A percentile compares a stretch with the other conserved stretches of the same genome.
These are phyloP conservation scores for Ophiostoma piceae DNA, from an alignment of 2,329 filamentous ascomycete genomes.

Conservation along the genomic window DNA sequence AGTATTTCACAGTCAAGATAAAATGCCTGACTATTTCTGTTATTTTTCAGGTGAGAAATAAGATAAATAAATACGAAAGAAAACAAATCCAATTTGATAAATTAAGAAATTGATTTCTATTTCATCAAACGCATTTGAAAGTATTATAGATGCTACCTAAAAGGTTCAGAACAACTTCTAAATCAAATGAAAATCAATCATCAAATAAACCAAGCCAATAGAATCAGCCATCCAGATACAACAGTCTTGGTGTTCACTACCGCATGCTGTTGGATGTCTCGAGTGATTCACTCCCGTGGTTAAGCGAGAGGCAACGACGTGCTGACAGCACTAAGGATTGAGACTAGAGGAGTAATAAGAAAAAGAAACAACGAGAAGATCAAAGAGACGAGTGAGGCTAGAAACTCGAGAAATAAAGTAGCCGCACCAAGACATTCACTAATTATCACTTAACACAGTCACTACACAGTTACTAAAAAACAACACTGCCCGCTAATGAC, in stretches of 20 bases:
- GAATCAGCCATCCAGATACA: not conserved
- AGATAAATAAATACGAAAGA: too few relatives aligned
- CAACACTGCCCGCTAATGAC: not conserved
- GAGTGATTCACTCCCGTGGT: not conserved
- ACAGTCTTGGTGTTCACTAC: not conserved
- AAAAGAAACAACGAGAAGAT: not conserved
- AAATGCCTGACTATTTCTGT: too few relatives aligned
- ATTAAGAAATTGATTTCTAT: too few relatives aligned
- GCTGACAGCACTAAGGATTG: not conserved
- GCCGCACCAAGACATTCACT: too few relatives aligned
- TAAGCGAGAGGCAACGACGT: not conserved
- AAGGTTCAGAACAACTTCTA: too few relatives aligned
- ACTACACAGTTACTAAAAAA: not conserved
- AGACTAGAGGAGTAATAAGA: not conserved
- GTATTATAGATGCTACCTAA: too few relatives aligned
- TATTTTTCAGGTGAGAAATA: too few relatives aligned
- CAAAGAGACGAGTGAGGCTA: not conserved
- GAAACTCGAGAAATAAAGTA: not conserved
- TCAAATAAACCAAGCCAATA: not conserved
- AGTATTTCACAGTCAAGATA: too few relatives aligned
- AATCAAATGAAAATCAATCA: too few relatives aligned
- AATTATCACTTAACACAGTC: not conserved
- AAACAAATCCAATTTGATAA: too few relatives aligned
- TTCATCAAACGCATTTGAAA: too few relatives aligned
- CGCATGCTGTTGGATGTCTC: not conserved